Conservation (phyloP, 2,329 filamentous ascomycete species). For the Hymenoscyphus linearis region DNA sequence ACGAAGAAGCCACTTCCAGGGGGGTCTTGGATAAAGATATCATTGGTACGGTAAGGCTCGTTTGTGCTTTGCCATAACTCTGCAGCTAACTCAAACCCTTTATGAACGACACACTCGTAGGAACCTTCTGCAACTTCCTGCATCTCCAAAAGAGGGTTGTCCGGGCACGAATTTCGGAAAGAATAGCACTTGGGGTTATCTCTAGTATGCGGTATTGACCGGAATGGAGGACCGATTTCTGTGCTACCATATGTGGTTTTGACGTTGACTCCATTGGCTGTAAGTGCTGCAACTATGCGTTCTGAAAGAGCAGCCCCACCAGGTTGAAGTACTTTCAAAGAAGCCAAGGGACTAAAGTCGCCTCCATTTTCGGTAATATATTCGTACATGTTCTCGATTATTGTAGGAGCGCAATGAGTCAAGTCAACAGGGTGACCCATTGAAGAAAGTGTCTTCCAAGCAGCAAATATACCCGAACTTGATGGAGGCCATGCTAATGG, state of each 20-base stretch:
- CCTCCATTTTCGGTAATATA: conserved; percentile 24
- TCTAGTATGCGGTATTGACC: conserved; percentile 28
- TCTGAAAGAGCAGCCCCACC: conserved; percentile 30
- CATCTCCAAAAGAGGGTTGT: conserved; percentile 27
- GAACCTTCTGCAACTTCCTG: conserved; percentile 27
- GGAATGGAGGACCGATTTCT: conserved; percentile 32
- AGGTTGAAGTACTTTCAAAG: conserved; percentile 31
- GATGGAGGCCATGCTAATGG: conserved; percentile 30
- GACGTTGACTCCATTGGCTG: conserved; percentile 28
- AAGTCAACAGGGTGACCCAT: conserved; percentile 29
- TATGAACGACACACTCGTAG: conserved; percentile 31
- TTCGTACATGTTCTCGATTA: conserved; percentile 32
- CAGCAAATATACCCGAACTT: conserved; percentile 25
- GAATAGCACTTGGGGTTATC: conserved; percentile 28
- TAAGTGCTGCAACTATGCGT: conserved; percentile 24
- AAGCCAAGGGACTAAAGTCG: conserved; percentile 27
- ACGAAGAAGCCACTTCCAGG: conserved; percentile 29
- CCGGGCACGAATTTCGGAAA: conserved; percentile 28
- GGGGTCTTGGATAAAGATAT: conserved; percentile 31
- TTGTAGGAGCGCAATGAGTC: conserved; percentile 30
- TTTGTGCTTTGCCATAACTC: conserved; percentile 28
- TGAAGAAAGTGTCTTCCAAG: conserved; percentile 24
- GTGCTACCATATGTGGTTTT: conserved; percentile 33
- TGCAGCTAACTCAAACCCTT: conserved; percentile 32
- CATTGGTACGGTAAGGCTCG: conserved; percentile 30